Conservation (phyloP, 305 asterid genomes). For the Nicotiana rustica region DNA sequence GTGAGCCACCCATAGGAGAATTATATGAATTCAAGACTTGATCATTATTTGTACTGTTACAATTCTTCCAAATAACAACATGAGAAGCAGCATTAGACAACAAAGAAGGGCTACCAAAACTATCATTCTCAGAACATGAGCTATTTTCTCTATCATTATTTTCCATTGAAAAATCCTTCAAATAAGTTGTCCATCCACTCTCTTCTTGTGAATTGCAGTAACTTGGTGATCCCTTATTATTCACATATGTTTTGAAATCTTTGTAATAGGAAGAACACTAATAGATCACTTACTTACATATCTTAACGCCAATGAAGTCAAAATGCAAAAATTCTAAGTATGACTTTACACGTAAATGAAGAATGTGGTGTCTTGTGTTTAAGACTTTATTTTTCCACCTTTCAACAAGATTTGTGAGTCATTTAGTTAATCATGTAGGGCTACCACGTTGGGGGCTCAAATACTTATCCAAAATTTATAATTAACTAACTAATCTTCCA, state of each 20-base stretch:
- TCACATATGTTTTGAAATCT: not conserved
- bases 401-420: too few species aligned
- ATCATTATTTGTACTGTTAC: not conserved
- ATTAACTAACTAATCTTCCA: too few species aligned
- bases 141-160: conserved; percentile 5
- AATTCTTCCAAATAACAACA: conserved; percentile 49
- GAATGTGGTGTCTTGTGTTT: too few species aligned
- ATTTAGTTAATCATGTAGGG: too few species aligned
- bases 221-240: conserved; percentile 21
- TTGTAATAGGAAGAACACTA: too few species aligned
- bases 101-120: conserved; percentile 46
- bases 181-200: conserved; percentile 53
- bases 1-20: not conserved
- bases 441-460: too few species aligned
- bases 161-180: not conserved
- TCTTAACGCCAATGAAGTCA: too few species aligned
- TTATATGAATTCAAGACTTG: not conserved
- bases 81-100: conserved; percentile 59
- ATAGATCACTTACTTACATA: too few species aligned
- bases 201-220: conserved; percentile 33
- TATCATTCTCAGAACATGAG: not conserved
- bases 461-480: too few species aligned
- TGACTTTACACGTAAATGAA: too few species aligned
- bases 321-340: too few species aligned
- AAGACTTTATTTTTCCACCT: too few species aligned